Evolutionary conservation across 2,329 filamentous ascomycete genomes (phyloP).

Genomic region (Sporothrix phasma): DNA sequence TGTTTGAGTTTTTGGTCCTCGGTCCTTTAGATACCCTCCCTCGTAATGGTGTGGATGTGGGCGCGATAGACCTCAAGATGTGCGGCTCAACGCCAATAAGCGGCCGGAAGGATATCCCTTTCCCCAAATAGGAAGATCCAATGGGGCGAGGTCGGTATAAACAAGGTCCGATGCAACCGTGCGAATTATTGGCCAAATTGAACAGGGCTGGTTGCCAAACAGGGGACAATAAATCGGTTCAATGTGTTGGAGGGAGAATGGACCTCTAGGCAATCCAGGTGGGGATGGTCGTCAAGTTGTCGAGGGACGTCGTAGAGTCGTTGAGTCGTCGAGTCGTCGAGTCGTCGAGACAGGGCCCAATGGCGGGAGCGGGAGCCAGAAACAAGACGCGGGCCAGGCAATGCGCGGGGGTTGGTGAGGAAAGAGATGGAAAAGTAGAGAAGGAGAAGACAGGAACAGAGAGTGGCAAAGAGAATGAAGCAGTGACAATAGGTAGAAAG

Average conservation of each 20-base stretch:
- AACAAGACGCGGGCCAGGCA: neutral
- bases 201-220: neutral
- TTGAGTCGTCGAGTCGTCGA: neutral
- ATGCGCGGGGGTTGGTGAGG: neutral
- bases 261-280: too few species aligned
- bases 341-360: neutral
- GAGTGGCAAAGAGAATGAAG: neutral
- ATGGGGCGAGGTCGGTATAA: neutral
- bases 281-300: neutral
- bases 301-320: neutral
- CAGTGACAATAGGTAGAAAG: neutral
- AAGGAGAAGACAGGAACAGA: neutral
- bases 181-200: neutral
- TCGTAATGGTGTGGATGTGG: neutral
- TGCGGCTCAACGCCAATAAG: constrained; percentile 5
- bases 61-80: constrained; percentile 9
- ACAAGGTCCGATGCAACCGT: constrained; percentile 6
- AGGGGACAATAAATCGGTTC: neutral
- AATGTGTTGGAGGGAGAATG: neutral
- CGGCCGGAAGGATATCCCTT: neutral
- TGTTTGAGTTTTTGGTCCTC: neutral
- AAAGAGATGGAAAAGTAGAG: neutral
- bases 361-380: neutral
- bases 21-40: neutral
- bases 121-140: neutral